Conservation (phyloP, 371 early-diverging fungal species). For the Mucor sp. region DNA sequence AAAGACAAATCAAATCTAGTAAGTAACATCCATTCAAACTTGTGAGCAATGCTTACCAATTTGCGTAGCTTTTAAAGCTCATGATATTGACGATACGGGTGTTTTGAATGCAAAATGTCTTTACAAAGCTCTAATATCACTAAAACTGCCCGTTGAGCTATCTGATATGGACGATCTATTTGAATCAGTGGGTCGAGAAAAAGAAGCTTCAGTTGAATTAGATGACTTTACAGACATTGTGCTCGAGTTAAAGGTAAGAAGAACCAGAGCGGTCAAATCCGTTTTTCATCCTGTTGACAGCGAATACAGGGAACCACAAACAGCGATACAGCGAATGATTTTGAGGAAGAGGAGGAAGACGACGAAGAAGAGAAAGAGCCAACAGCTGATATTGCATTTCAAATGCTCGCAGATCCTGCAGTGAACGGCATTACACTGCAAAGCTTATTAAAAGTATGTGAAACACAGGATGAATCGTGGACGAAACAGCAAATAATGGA, state of each 20-base stretch:
- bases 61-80: conserved; percentile 28
- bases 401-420: conserved; percentile 22
- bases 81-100: conserved; percentile 31
- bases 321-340: background rate
- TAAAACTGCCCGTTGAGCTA: conserved; percentile 23
- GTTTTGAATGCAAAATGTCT: conserved; percentile 24
- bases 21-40: background rate
- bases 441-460: conserved; percentile 26
- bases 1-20: conserved; percentile 18
- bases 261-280: background rate
- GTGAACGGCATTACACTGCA: conserved; percentile 32
- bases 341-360: background rate
- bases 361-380: conserved; percentile 12
- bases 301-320: background rate
- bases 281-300: background rate
- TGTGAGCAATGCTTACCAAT: background rate
- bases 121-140: conserved; percentile 23
- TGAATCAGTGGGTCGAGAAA: conserved; percentile 24
- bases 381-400: conserved; percentile 19
- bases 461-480: conserved; percentile 30
- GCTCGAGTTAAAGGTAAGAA: conserved; percentile 27
- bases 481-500: conserved; percentile 32
- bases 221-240: conserved; percentile 37
- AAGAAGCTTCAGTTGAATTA: conserved; percentile 27
- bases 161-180: conserved; percentile 26